Conservation (phyloP, 441 rosid genomes). For the Theobroma grandiflorum region DNA sequence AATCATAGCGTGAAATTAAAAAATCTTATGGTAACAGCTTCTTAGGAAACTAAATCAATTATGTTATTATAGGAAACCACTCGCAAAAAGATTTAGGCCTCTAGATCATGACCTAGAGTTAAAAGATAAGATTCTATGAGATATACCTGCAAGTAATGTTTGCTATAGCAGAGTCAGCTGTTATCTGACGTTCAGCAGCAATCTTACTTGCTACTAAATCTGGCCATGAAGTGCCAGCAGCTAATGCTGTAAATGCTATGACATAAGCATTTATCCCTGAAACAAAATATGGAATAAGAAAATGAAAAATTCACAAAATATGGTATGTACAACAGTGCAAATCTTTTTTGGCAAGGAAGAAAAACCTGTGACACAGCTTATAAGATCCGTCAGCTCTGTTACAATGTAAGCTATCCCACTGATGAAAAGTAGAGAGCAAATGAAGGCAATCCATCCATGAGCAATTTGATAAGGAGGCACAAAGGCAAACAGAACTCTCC, state of each 20-base stretch:
- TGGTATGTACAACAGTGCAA: background rate
- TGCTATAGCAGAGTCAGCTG: conserved; percentile 95
- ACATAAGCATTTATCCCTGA: conserved; percentile 90
- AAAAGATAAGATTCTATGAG: conserved; percentile 14
- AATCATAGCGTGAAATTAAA: background rate
- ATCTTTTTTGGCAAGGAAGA: conserved; percentile 15
- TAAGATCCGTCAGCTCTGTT: conserved; percentile 74
- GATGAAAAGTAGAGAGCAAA: conserved; percentile 83
- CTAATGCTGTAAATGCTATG: conserved; percentile 91
- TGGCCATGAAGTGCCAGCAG: conserved; percentile 94
- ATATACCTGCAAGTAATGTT: conserved; percentile 94
- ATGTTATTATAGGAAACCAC: background rate
- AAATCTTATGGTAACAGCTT: background rate
- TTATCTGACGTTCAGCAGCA: conserved; percentile 89
- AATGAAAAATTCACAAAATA: background rate
- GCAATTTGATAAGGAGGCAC: conserved; percentile 91
- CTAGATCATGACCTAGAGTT: background rate
- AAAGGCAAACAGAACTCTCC: conserved; percentile 86
- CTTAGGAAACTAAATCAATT: background rate
- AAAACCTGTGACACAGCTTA: conserved; percentile 90
- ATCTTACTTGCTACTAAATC: conserved; percentile 96
- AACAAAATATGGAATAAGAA: conserved; percentile 14
- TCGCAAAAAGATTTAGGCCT: conserved; percentile 8
- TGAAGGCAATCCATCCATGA: conserved; percentile 92
- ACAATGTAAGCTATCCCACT: conserved; percentile 81